These are phyloP conservation scores for Dichomitus squalens DNA, from an alignment of 1,284 basidiomycete species.

Conservation along the genomic window DNA sequence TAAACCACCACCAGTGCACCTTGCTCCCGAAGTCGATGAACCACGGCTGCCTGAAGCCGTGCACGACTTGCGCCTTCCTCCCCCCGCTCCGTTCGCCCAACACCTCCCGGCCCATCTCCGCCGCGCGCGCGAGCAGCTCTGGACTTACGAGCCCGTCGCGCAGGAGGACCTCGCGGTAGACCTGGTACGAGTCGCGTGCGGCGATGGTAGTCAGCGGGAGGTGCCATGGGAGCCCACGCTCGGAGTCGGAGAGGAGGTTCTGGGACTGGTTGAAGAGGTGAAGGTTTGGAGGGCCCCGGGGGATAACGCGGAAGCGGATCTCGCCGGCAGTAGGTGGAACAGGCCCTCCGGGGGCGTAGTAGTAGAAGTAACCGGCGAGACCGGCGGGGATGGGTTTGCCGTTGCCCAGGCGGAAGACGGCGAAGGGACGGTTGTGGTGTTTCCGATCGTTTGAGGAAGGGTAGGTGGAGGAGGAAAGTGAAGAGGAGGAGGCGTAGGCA, in stretches of 20 bases:
- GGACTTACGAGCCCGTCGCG: constrained; percentile 4
- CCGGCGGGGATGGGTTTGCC: neutral
- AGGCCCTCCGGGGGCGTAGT: neutral
- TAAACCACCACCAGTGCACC: constrained; percentile 13
- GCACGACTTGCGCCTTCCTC: neutral
- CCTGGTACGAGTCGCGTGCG: neutral
- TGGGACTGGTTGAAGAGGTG: constrained; percentile 5
- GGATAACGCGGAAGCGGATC: constrained; percentile 9
- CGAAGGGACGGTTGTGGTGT: neutral
- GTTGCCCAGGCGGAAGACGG: neutral
- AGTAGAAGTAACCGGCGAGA: constrained; percentile 11
- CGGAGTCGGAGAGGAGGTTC: neutral
- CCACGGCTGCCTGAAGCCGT: constrained; percentile 12
- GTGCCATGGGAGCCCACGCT: constrained; percentile 10
- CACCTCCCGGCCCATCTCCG: neutral
- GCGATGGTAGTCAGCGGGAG: constrained; percentile 11
- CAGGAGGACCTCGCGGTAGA: constrained; percentile 9
- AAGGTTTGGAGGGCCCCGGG: neutral
- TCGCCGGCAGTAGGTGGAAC: constrained; percentile 8
- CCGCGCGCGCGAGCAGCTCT: neutral
- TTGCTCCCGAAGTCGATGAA: constrained; percentile 7
- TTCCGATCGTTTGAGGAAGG: neutral
- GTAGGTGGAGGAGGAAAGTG: neutral
- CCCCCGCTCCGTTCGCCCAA: neutral
- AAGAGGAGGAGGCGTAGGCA: neutral